Evolutionary conservation across 805 yeast genomes (phyloP), one percentile per base, ranked within the genome.

Genomic region (Metschnikowia hibisci): DNA sequence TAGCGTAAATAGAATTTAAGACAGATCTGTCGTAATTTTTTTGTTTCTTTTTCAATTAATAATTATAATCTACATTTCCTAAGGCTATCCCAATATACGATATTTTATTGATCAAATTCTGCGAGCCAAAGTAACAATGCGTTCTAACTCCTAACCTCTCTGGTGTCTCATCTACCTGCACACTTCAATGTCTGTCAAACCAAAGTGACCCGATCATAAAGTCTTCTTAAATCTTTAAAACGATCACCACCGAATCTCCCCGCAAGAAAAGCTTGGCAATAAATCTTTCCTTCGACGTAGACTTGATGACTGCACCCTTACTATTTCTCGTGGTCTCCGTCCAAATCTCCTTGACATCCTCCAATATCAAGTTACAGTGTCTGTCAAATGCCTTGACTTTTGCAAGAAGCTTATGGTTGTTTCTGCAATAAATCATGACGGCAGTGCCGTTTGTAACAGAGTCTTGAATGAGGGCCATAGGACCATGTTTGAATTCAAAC

Each of bases 371-470:
- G 63, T 93, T 93, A 50, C 96, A 84, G 65, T 93, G 99, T 59
- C 96, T 81, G 62, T 93, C 99, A 63, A 89, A 93, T 0, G 98
- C 97, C 58, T 86, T 86, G 39, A 93, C 93, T 52, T 87, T 80
- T 2, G 90, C 96, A 25, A 93, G 76, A 32, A 93, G 73, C 64
- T 93, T 93, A 60, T 90, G 96, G 63, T 91, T 90, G 62, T 93
- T 93, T 58, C 99, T 77, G 47, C 95, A 78, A 15, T 96, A 87
- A 47, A 93, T 85, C 45, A 93, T 77, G 4, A 93, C 87, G 20
- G 88, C 87, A 2, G 85, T 76, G 40, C 81, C 82, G 42, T 80
- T 76, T 47, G 81, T 76, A 32, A 88, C 84, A 0, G 98, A 89
- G 35, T 82, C 81, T 52, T 89, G 87, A n/a, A 93, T 76, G 22